These are phyloP conservation scores for Trichoderma koningii DNA, from an alignment of 2,329 filamentous ascomycete genomes.

Conservation along the genomic window DNA sequence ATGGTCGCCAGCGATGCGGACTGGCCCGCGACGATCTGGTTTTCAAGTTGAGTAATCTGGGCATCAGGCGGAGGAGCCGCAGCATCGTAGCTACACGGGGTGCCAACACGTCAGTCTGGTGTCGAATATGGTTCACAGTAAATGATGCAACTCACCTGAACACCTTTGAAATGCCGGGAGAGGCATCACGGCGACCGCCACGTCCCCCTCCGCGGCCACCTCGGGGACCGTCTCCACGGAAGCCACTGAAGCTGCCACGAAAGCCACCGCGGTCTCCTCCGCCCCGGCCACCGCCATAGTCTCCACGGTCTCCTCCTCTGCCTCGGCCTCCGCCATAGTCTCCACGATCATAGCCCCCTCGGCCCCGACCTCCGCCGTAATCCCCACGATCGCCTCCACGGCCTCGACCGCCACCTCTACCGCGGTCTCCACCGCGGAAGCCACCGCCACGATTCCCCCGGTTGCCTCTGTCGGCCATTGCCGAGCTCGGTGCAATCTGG, in stretches of 20 bases:
- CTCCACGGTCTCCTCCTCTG: slow-evolving; percentile 28
- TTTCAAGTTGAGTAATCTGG: slow-evolving; percentile 43
- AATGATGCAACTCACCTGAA: slow-evolving; percentile 29
- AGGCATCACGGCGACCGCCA: slow-evolving; percentile 33
- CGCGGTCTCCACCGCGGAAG: slow-evolving; percentile 28
- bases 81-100: slow-evolving; percentile 33
- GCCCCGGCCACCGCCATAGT: slow-evolving; percentile 28
- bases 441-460: slow-evolving; percentile 28
- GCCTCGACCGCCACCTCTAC: slow-evolving; percentile 29
- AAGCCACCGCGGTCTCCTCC: slow-evolving; percentile 29
- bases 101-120: slow-evolving; percentile 13
- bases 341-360: slow-evolving; percentile 31
- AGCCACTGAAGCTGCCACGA: slow-evolving; percentile 31
- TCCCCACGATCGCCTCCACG: slow-evolving; percentile 28
- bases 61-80: slow-evolving; percentile 33
- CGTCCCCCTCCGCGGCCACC: slow-evolving; percentile 31
- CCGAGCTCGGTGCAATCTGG: not conserved
- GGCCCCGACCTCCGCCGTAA: slow-evolving; percentile 16
- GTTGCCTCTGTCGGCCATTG: slow-evolving; percentile 30
- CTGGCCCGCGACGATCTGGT: slow-evolving; percentile 42
- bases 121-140: not conserved
- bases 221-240: slow-evolving; percentile 31
- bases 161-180: slow-evolving; percentile 31
- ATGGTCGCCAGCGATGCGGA: slow-evolving; percentile 40
- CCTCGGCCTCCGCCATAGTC: slow-evolving; percentile 29